These are phyloP conservation scores for Capsicum chinense DNA, from an alignment of 257 asterid species.

Conservation along the genomic window DNA sequence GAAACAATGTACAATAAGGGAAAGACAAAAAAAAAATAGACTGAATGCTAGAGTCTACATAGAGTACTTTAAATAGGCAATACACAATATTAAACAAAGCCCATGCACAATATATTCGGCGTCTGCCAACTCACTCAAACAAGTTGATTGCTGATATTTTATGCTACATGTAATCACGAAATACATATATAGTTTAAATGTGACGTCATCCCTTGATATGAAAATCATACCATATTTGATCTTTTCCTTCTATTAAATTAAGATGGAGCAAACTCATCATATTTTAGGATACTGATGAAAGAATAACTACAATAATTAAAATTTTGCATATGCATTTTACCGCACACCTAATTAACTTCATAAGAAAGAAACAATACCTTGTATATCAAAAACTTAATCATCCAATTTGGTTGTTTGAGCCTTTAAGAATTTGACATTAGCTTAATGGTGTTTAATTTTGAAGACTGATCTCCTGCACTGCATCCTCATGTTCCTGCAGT, in stretches of 20 bases:
- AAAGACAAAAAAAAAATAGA: too few relatives aligned
- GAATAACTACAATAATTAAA: background rate
- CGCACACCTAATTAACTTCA: background rate
- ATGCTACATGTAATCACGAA: background rate
- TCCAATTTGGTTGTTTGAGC: conserved; percentile 50
- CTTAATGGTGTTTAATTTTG: conserved; percentile 72
- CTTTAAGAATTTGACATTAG: conserved; percentile 55
- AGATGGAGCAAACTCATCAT: background rate
- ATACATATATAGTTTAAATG: too few relatives aligned
- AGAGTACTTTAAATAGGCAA: background rate
- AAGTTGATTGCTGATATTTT: background rate
- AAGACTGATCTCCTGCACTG: conserved; percentile 55
- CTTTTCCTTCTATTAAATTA: background rate
- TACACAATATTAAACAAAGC: background rate
- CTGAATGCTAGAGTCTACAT: too few relatives aligned
- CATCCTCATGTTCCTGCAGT: conserved; percentile 70
- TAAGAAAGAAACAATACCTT: conserved; percentile 45
- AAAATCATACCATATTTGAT: background rate
- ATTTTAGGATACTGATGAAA: background rate
- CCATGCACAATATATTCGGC: background rate
- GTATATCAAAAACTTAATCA: conserved; percentile 60
- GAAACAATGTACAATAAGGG: too few relatives aligned
- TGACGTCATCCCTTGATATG: too few relatives aligned
- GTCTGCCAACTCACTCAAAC: background rate
- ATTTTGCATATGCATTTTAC: background rate